Percentiles rank a stretch among this genome's conserved stretches.
Conservation (phyloP, 495 filamentous ascomycete genomes). For the Aspergillus egyptiacus region DNA sequence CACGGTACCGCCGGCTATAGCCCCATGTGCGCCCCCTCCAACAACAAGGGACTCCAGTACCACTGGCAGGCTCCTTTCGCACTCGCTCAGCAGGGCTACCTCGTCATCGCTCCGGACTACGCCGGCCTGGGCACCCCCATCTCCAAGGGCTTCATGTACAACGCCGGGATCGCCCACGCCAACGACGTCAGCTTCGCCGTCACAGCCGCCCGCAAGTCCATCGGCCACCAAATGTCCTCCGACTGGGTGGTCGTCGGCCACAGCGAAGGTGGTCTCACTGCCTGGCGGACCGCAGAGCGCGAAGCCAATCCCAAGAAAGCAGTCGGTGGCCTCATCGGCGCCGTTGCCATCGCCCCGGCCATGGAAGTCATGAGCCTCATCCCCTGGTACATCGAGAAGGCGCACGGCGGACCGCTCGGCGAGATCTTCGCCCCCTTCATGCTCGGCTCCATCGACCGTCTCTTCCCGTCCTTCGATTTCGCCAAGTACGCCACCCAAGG, state of each 20-base stretch:
- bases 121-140: slow-evolving; percentile 5
- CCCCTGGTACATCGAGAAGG: neutral
- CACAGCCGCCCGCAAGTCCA: neutral
- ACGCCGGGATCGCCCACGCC: neutral
- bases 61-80: neutral
- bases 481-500: slow-evolving; percentile 1
- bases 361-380: slow-evolving; percentile 2
- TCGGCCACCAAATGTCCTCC: neutral
- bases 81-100: slow-evolving; percentile 5
- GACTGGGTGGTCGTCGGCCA: slow-evolving; percentile 8
- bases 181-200: slow-evolving; percentile 5
- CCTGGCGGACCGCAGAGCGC: slow-evolving; percentile 3
- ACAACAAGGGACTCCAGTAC: slow-evolving; percentile 3
- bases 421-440: slow-evolving; percentile 7
- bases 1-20: slow-evolving; percentile 8
- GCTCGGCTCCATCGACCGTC: neutral
- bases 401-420: neutral
- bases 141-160: neutral
- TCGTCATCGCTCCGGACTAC: slow-evolving; percentile 10
- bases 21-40: slow-evolving; percentile 6
- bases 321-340: slow-evolving; percentile 8
- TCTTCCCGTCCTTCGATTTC: slow-evolving; percentile 1
- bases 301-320: neutral
- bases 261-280: slow-evolving; percentile 7
- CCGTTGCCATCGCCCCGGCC: slow-evolving; percentile 9